Evolutionary conservation across 2,329 filamentous ascomycete species (phyloP).

Genomic region (Sporothrix luriei): DNA sequence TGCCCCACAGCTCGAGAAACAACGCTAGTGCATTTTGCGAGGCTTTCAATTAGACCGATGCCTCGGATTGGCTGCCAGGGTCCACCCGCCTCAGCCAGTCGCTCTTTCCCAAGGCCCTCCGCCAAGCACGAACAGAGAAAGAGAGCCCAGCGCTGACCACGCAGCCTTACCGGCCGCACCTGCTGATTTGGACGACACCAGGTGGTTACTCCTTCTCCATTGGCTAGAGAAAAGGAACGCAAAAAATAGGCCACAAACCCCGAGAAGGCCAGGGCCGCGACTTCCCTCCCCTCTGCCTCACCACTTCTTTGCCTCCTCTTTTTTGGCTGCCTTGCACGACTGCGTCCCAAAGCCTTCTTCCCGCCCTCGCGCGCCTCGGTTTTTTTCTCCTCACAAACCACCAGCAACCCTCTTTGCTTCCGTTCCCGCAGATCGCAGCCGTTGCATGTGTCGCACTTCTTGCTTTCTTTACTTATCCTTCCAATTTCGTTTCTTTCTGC

Average conservation of each 20-base stretch:
- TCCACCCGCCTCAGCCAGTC: conserved; percentile 31
- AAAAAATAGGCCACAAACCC: conserved; percentile 29
- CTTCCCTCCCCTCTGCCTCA: conserved; percentile 27
- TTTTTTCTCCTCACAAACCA: background rate
- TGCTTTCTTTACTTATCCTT: background rate
- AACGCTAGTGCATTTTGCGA: conserved; percentile 31
- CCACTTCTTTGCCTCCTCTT: conserved; percentile 25
- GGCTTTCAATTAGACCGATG: conserved; percentile 31
- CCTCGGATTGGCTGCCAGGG: conserved; percentile 33
- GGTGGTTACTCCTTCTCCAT: conserved; percentile 14
- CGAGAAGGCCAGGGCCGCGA: conserved; percentile 25
- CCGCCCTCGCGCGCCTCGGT: background rate
- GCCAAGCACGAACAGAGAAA: conserved; percentile 19
- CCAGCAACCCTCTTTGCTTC: background rate
- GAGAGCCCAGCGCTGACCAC: conserved; percentile 21
- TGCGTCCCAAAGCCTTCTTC: conserved; percentile 8
- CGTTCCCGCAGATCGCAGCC: background rate
- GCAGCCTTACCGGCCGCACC: conserved; percentile 31
- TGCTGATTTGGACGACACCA: conserved; percentile 1
- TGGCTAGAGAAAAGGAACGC: conserved; percentile 24
- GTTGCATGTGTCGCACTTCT: conserved; percentile 1
- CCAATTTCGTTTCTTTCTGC: background rate
- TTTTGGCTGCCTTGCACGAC: conserved; percentile 7
- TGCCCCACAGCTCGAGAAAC: conserved; percentile 3
- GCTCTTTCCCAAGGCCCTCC: conserved; percentile 13